Percentiles rank a stretch among this genome's conserved stretches.
These are phyloP conservation scores for Didymella pinodella DNA, from an alignment of 2,329 filamentous ascomycete species.

Conservation along the genomic window DNA sequence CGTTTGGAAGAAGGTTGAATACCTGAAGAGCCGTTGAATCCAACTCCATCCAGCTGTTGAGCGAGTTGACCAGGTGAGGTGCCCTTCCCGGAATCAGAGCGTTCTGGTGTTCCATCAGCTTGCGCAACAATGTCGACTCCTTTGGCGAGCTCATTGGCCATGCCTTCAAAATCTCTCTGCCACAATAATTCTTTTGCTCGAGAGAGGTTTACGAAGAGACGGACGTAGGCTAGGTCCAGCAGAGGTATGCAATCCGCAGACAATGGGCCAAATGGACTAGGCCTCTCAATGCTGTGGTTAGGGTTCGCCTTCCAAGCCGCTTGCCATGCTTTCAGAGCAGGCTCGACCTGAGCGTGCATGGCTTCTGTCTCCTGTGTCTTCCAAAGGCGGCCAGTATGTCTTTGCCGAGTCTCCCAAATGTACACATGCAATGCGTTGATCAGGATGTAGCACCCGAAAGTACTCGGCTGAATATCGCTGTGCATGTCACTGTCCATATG, in stretches of 20 bases:
- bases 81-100: constrained; percentile 42
- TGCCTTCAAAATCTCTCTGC: constrained; percentile 90
- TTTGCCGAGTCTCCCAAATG: constrained; percentile 95
- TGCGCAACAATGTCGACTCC: constrained; percentile 79
- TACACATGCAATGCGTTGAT: constrained; percentile 97
- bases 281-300: constrained; percentile 81
- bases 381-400: constrained; percentile 88
- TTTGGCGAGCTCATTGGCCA: constrained; percentile 84
- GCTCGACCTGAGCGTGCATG: constrained; percentile 95
- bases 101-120: constrained; percentile 67
- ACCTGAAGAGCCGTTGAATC: constrained; percentile 44
- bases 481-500: constrained; percentile 66
- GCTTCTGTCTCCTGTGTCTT: constrained; percentile 91
- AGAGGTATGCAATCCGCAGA: constrained; percentile 91
- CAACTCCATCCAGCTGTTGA: constrained; percentile 34
- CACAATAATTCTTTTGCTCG: constrained; percentile 92
- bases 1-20: constrained; percentile 67
- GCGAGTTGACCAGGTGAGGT: constrained; percentile 36
- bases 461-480: constrained; percentile 79
- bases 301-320: constrained; percentile 88
- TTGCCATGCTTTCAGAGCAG: constrained; percentile 93
- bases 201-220: constrained; percentile 91
- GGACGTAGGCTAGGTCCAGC: constrained; percentile 88
- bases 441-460: constrained; percentile 87
- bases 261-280: constrained; percentile 85